Evolutionary conservation across 2,329 filamentous ascomycete species (phyloP).

Genomic region (Rachicladosporium sp.): DNA sequence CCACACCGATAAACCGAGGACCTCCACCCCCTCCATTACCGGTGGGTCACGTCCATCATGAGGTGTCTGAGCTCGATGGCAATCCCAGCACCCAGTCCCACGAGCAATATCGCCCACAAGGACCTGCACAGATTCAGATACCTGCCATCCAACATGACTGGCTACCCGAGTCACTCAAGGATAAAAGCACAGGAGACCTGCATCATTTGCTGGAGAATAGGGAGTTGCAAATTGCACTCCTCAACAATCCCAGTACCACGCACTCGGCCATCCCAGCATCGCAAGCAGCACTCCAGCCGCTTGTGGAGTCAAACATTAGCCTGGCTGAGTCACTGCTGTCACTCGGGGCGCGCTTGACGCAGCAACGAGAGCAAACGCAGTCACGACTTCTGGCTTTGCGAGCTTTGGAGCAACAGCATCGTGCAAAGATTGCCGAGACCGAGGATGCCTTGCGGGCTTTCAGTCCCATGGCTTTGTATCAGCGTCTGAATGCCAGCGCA

Average conservation of each 20-base stretch:
- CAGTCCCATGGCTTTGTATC: conserved; percentile 75
- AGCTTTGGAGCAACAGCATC: conserved; percentile 84
- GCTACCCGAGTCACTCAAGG: conserved; percentile 63
- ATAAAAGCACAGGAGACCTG: conserved; percentile 76
- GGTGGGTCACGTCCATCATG: conserved; percentile 19
- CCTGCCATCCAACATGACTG: conserved; percentile 47
- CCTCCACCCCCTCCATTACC: conserved; percentile 35
- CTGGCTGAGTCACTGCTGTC: conserved; percentile 52
- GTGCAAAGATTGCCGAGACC: conserved; percentile 77
- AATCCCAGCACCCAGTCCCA: conserved; percentile 9
- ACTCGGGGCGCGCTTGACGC: conserved; percentile 46
- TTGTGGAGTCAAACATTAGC: conserved; percentile 58
- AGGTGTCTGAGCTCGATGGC: conserved; percentile 17
- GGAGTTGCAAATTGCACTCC: conserved; percentile 59
- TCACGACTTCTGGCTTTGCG: conserved; percentile 72
- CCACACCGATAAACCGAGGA: conserved; percentile 29
- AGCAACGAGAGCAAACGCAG: conserved; percentile 59
- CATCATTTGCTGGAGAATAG: conserved; percentile 54
- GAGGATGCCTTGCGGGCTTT: conserved; percentile 75
- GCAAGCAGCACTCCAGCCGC: conserved; percentile 49
- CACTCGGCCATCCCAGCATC: conserved; percentile 62
- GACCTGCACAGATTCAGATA: conserved; percentile 9
- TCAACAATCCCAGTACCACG: conserved; percentile 50
- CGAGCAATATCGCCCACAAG: conserved; percentile 15
- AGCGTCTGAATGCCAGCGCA: conserved; percentile 61